These are phyloP conservation scores for Torrubiellomyces zombiae DNA, from an alignment of 2,329 filamentous ascomycete genomes.

Conservation along the genomic window DNA sequence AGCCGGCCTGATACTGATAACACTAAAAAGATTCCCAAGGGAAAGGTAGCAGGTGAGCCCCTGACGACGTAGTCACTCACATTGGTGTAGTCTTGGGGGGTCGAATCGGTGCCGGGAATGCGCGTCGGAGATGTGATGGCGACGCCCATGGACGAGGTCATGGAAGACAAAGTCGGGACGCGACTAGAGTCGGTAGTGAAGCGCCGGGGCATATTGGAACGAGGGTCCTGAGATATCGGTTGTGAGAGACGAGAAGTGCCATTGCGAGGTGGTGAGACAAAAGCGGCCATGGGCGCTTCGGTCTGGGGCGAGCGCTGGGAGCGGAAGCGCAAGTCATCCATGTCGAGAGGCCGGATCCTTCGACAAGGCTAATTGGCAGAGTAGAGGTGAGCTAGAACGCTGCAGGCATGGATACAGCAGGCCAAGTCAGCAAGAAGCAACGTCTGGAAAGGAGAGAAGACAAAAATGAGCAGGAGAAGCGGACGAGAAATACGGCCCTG, in stretches of 20 bases:
- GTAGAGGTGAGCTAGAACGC: conserved; percentile 14
- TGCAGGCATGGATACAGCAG: conserved; percentile 21
- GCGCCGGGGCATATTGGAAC: conserved; percentile 67
- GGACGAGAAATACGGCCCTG: conserved; percentile 12
- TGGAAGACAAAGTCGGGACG: conserved; percentile 55
- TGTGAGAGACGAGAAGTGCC: conserved; percentile 45
- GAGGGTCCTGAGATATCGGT: conserved; percentile 41
- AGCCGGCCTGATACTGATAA: conserved; percentile 14
- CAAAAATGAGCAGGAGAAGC: conserved; percentile 14
- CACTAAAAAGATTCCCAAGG: too few relatives aligned
- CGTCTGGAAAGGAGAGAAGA: too few relatives aligned
- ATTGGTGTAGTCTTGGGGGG: conserved; percentile 31
- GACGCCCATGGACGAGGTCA: conserved; percentile 18
- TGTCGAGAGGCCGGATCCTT: conserved; percentile 23
- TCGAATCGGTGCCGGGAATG: conserved; percentile 21
- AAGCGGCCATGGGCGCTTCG: conserved; percentile 57
- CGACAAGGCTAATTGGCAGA: conserved; percentile 22
- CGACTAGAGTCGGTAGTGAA: conserved; percentile 87
- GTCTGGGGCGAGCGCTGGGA: conserved; percentile 61
- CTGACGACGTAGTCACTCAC: conserved; percentile 18
- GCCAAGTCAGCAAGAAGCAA: too few relatives aligned
- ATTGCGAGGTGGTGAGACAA: conserved; percentile 60
- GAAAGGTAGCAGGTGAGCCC: too few relatives aligned
- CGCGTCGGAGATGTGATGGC: conserved; percentile 33
- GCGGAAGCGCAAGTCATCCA: conserved; percentile 69